Evolutionary conservation across 1,284 basidiomycete species (phyloP).

Genomic region (Naganishia cerealis): DNA sequence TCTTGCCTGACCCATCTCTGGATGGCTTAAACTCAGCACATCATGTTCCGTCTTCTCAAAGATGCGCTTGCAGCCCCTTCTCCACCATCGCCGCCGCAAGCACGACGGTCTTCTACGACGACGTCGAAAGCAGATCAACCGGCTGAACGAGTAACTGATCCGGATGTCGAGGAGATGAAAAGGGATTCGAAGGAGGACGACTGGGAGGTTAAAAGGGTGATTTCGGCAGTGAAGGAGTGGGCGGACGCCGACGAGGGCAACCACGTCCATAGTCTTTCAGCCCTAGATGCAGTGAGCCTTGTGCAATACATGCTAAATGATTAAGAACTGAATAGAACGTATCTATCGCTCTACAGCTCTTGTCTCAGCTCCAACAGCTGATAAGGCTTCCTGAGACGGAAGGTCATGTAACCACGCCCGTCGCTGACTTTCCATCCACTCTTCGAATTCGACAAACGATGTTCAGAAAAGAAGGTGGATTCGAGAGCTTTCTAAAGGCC

Average conservation of each 20-base stretch:
- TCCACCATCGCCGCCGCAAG: not conserved
- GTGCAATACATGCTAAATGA: not conserved
- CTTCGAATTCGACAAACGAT: slow-evolving; percentile 26
- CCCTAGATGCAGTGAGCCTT: not conserved
- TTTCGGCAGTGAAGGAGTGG: not conserved
- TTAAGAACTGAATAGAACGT: not conserved
- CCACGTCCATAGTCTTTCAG: not conserved
- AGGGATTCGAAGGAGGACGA: slow-evolving; percentile 24
- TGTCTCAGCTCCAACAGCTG: slow-evolving; percentile 4
- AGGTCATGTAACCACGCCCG: slow-evolving; percentile 16
- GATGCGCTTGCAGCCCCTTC: slow-evolving; percentile 33
- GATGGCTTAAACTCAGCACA: slow-evolving; percentile 11
- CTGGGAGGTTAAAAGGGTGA: slow-evolving; percentile 17
- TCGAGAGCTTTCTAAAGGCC: not conserved
- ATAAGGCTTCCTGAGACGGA: slow-evolving; percentile 9
- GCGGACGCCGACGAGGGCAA: not conserved
- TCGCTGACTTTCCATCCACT: slow-evolving; percentile 8
- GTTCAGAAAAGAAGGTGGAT: slow-evolving; percentile 11
- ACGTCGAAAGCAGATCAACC: not conserved
- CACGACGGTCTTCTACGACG: not conserved
- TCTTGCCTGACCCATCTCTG: not conserved
- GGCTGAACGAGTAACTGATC: not conserved
- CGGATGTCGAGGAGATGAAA: slow-evolving; percentile 4
- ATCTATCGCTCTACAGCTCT: not conserved
- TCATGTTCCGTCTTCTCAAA: slow-evolving; percentile 35